A percentile compares a stretch with the other conserved stretches of the same genome.
Conservation (phyloP, 345 rosid species). For the Laguncularia racemosa region DNA sequence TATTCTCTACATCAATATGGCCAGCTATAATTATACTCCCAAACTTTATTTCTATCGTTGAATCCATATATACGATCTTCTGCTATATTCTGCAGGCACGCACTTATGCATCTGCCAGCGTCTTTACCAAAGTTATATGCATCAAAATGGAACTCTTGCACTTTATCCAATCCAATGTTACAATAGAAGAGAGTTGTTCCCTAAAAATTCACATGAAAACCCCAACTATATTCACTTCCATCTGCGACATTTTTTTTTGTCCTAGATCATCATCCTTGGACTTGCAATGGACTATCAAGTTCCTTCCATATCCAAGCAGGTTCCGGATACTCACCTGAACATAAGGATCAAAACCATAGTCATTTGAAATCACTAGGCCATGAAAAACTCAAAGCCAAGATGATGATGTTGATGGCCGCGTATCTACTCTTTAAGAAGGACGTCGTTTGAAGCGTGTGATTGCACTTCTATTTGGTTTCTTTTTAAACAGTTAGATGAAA, state of each 20-base stretch:
- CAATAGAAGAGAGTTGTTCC: slow-evolving; percentile 45
- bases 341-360: slow-evolving; percentile 9
- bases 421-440: no score
- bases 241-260: slow-evolving; percentile 26
- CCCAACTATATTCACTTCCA: slow-evolving; percentile 44
- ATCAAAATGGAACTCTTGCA: slow-evolving; percentile 24
- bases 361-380: no score
- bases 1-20: slow-evolving; percentile 10
- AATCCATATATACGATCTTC: slow-evolving; percentile 35
- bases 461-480: no score
- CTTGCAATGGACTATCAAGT: slow-evolving; percentile 45
- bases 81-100: slow-evolving; percentile 37
- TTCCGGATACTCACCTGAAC: slow-evolving; percentile 31
- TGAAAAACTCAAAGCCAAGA: no score
- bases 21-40: slow-evolving; percentile 47
- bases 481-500: no score
- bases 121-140: slow-evolving; percentile 32
- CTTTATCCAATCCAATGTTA: slow-evolving; percentile 31
- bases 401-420: neutral
- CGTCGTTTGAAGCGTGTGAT: no score
- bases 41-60: slow-evolving; percentile 32
- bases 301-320: slow-evolving; percentile 31
- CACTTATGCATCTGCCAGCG: slow-evolving; percentile 15
- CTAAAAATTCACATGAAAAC: slow-evolving; percentile 22
- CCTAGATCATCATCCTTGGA: slow-evolving; percentile 53